Conservation (phyloP, 805 yeast genomes). For the Nakazawaea anatomiae region DNA sequence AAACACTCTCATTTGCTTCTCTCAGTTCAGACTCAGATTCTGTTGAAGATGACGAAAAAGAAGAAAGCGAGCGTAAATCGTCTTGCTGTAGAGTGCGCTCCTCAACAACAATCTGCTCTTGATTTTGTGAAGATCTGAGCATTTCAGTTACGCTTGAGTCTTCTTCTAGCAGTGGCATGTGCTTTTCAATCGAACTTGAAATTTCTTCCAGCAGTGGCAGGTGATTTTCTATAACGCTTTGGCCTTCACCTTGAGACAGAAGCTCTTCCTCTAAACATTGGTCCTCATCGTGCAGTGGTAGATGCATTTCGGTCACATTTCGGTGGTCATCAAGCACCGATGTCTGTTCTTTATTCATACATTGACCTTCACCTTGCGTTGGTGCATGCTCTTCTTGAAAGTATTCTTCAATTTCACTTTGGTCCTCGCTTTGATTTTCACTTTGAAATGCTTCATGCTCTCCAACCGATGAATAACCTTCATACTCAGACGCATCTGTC, state of each 20-base stretch:
- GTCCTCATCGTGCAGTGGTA: not conserved
- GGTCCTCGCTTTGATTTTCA: too few relatives aligned
- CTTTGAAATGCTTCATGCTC: not conserved
- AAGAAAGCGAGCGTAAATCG: not conserved
- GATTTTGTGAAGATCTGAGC: not conserved
- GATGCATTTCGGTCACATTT: too few relatives aligned
- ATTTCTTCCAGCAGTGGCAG: not conserved
- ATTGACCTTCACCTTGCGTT: too few relatives aligned
- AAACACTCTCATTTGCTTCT: slow-evolving; percentile 2
- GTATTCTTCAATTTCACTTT: too few relatives aligned
- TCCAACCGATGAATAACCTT: not conserved
- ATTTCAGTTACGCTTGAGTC: not conserved
- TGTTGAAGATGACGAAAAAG: not conserved
- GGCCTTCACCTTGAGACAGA: not conserved
- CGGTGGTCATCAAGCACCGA: too few relatives aligned
- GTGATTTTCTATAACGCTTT: not conserved
- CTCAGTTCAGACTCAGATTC: not conserved
- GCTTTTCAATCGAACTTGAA: too few relatives aligned
- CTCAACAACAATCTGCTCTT: not conserved
- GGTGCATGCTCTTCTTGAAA: too few relatives aligned
- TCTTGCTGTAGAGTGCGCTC: not conserved
- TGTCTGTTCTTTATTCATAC: too few relatives aligned
- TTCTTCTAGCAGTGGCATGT: too few relatives aligned
- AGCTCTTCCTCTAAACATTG: not conserved
- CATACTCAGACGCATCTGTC: not conserved